Conservation (phyloP, 2,329 filamentous ascomycete species). For the Microthyrium microscopicum region DNA sequence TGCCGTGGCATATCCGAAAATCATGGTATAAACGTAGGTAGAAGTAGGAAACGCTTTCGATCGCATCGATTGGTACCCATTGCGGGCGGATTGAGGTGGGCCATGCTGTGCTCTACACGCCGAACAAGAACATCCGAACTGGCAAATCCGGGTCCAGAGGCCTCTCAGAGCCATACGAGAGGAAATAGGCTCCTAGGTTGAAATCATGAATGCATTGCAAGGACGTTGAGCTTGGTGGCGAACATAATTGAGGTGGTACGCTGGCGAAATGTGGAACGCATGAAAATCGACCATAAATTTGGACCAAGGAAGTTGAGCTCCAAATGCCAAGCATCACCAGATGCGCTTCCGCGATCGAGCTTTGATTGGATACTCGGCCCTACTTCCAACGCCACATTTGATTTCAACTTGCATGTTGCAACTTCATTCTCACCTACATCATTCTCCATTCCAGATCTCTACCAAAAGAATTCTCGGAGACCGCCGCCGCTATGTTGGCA, state of each 20-base stretch:
- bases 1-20: slow-evolving; percentile 48
- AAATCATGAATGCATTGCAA: not conserved
- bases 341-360: too few species aligned
- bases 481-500: slow-evolving; percentile 39
- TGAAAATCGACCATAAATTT: not conserved
- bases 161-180: slow-evolving; percentile 1
- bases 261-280: not conserved
- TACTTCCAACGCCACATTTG: too few species aligned
- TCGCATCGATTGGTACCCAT: slow-evolving; percentile 25
- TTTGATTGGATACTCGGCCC: too few species aligned
- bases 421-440: not conserved
- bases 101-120: slow-evolving; percentile 15
- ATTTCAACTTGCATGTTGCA: not conserved
- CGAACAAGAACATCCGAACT: slow-evolving; percentile 20
- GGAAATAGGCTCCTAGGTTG: slow-evolving; percentile 3
- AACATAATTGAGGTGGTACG: not conserved
- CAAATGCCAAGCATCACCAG: too few species aligned
- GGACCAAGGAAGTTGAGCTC: not conserved
- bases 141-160: slow-evolving; percentile 5
- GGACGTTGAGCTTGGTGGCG: not conserved
- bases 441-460: not conserved
- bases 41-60: slow-evolving; percentile 36
- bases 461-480: slow-evolving; percentile 7
- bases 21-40: slow-evolving; percentile 51
- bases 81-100: slow-evolving; percentile 9